Evolutionary conservation across 1,284 basidiomycete genomes (phyloP).

Genomic region (Apiotrichum montevideense): DNA sequence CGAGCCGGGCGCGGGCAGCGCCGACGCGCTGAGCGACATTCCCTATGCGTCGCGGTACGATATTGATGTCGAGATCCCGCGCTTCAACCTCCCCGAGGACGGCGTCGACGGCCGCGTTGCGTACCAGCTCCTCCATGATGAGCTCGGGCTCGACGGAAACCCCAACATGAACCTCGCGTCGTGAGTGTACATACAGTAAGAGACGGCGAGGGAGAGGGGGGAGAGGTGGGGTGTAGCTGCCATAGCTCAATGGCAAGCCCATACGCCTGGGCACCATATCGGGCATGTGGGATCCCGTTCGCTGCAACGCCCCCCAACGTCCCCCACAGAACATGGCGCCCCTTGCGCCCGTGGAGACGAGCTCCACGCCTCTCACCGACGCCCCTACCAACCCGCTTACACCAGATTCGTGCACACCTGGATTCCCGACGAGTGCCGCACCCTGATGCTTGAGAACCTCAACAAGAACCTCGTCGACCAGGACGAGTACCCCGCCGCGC

Average conservation of each 20-base stretch:
- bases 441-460: constrained; percentile 74
- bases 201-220: neutral
- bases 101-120: constrained; percentile 50
- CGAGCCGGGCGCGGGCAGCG: constrained; percentile 17
- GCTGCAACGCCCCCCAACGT: no score
- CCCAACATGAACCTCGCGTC: constrained; percentile 72
- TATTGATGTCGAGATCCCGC: constrained; percentile 39
- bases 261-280: no score
- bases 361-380: no score
- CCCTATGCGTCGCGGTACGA: constrained; percentile 41
- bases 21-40: constrained; percentile 31
- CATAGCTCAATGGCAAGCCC: no score
- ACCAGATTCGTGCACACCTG: constrained; percentile 64
- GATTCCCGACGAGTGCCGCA: constrained; percentile 60
- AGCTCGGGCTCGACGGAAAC: constrained; percentile 72
- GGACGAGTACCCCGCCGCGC: constrained; percentile 82
- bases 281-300: no score
- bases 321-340: no score
- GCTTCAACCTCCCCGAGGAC: constrained; percentile 45
- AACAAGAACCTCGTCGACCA: constrained; percentile 84
- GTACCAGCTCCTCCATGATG: constrained; percentile 79
- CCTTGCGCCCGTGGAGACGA: no score
- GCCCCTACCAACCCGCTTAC: no score
- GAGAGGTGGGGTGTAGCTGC: neutral
- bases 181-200: constrained; percentile 16